phyloP scores from a whole-genome alignment of 2,329 filamentous ascomycete species.

The Alternaria infectoria region DNA sequence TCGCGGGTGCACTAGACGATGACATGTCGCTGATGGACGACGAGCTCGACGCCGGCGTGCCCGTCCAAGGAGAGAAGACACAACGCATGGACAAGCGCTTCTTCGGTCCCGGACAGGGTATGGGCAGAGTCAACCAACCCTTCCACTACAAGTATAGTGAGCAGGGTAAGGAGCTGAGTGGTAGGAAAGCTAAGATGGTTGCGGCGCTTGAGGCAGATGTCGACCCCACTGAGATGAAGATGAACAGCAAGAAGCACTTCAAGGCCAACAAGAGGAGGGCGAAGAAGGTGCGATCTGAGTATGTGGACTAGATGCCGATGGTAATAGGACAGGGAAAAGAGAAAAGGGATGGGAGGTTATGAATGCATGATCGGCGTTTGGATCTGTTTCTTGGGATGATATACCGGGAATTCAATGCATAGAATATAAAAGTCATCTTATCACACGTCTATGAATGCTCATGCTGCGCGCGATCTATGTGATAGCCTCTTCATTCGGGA shows the following conservation, averaged over 20 bases:
- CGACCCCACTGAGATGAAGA: constrained; percentile 76
- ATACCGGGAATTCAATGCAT: background rate
- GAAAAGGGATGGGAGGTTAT: background rate
- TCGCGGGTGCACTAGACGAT: constrained; percentile 37
- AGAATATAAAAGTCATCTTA: background rate
- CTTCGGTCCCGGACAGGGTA: constrained; percentile 71
- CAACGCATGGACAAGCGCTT: constrained; percentile 84
- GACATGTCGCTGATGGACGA: constrained; percentile 51
- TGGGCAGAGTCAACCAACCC: constrained; percentile 73
- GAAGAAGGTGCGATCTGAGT: constrained; percentile 56
- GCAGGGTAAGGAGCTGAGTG: constrained; percentile 82
- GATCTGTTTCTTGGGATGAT: background rate
- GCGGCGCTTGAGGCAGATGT: constrained; percentile 83
- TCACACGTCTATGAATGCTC: no score
- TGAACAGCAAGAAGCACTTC: constrained; percentile 90
- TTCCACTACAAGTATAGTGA: constrained; percentile 91
- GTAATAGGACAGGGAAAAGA: background rate
- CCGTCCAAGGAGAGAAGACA: constrained; percentile 71
- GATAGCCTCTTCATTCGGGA: no score
- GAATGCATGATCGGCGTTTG: constrained; percentile 16
- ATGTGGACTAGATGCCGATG: constrained; percentile 29
- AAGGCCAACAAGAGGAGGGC: constrained; percentile 75
- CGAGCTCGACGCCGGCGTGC: constrained; percentile 53
- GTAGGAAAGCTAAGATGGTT: constrained; percentile 81
- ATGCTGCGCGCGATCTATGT: no score